phyloP scores from a whole-genome alignment of 2,329 filamentous ascomycete species.

The Tolypocladium cylindrosporum region DNA sequence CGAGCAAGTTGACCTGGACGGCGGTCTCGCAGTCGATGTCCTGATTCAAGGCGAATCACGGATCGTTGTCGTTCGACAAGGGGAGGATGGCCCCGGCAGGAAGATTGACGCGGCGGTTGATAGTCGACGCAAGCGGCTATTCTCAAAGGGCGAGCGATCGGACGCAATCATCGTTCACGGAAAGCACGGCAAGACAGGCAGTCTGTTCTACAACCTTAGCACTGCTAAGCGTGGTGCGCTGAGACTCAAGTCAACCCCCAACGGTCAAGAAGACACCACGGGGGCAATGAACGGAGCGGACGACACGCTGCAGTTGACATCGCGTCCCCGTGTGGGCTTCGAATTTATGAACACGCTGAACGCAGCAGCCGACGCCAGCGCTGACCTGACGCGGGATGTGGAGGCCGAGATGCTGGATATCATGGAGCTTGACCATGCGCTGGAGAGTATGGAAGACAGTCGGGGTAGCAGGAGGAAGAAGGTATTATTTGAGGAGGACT shows the following conservation, averaged over 20 bases:
- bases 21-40: constrained; percentile 40
- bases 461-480: constrained; percentile 38
- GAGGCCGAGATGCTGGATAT: constrained; percentile 55
- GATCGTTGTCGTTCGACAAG: constrained; percentile 43
- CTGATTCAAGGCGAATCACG: constrained; percentile 46
- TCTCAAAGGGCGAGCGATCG: constrained; percentile 29
- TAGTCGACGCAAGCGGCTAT: constrained; percentile 22
- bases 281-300: constrained; percentile 9
- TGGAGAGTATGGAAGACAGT: constrained; percentile 44
- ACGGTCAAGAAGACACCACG: constrained; percentile 13
- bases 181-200: constrained; percentile 25
- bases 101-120: constrained; percentile 28
- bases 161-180: constrained; percentile 48
- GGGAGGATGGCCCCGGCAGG: constrained; percentile 35
- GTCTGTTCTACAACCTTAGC: constrained; percentile 41
- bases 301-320: constrained; percentile 13
- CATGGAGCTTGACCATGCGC: constrained; percentile 52
- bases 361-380: constrained; percentile 41
- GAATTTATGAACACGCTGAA: constrained; percentile 41
- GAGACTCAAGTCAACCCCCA: constrained; percentile 17
- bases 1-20: constrained; percentile 14
- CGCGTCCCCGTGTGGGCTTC: constrained; percentile 28
- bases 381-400: constrained; percentile 42
- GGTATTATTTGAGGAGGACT: constrained; percentile 39
- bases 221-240: constrained; percentile 29